Base-by-base conservation (phyloP, 345 rosid genomes). In the Erodium maritimum region DNA sequence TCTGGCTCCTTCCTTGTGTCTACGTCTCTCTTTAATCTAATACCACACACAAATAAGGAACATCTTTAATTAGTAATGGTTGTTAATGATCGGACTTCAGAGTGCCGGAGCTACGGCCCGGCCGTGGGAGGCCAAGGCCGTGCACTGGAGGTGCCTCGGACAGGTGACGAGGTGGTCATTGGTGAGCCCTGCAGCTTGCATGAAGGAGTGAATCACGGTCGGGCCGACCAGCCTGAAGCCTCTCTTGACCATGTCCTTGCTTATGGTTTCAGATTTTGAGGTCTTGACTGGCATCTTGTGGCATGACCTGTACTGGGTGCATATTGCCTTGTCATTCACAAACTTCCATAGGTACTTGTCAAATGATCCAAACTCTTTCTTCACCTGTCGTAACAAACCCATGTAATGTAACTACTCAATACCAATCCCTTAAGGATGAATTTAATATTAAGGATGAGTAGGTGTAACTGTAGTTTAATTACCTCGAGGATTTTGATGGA, bases 161-260 rank as follows among this genome's bases (percentile, higher is more conserved):
- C 90, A 84, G 21, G 71, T 68, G 66, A 75, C 68, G 51, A 84
- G 59, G 66, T 84, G 90, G 65, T 81, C 90, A 54, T 81, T 84
- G 67, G 86, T 81, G 46, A 84, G 69, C 56, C 90, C 90, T 4
- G 80, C 78, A 22, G 84, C 82, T 67, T 84, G 86, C 90, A 84
- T 73, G 78, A 84, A 81, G 25, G 84, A 84, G 65, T 84, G 81
- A 58, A 84, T 73, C 61, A 81, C 77, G 1, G 84, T 81, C 2
- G 86, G 84, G 51, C 90, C 90, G 17, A 75, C 86, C 19, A 64
- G 63, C 75, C 84, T 65, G 54, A 84, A 81, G 2, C 86, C 90
- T 23, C 84, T 73, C 70, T 79, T 73, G 37, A 84, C 74, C 90
- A 84, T 81, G 75, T 84, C 90, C 65, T 81, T 84, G 80, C 90